phyloP scores from a whole-genome alignment of 2,329 filamentous ascomycete genomes.

The Aspergillaceae sp. region DNA sequence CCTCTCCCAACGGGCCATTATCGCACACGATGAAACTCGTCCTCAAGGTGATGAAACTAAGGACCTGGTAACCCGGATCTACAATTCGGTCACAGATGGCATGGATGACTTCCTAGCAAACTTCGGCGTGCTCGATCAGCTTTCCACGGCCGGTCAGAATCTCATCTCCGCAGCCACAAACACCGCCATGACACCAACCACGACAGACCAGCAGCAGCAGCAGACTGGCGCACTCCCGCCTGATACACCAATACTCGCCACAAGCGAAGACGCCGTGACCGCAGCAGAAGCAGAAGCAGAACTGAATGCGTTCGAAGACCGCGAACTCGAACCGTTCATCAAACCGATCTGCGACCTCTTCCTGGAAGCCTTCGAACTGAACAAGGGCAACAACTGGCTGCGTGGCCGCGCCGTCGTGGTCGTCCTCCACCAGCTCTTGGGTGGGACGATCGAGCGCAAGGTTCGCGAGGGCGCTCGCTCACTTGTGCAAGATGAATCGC shows the following conservation, averaged over 20 bases:
- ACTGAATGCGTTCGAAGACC: conserved; percentile 82
- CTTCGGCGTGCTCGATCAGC: conserved; percentile 87
- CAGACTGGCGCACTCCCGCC: conserved; percentile 38
- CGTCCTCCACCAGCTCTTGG: conserved; percentile 88
- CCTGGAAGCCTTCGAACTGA: conserved; percentile 88
- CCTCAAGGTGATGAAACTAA: conserved; percentile 58
- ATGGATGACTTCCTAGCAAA: conserved; percentile 98
- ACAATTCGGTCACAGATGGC: conserved; percentile 93
- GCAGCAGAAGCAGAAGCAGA: conserved; percentile 82
- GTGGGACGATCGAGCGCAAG: conserved; percentile 92
- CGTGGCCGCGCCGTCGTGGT: conserved; percentile 92
- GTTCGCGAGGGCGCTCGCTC: conserved; percentile 74
- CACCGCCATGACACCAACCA: conserved; percentile 31
- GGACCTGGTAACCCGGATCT: conserved; percentile 85
- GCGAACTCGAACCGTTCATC: conserved; percentile 86
- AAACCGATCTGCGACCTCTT: conserved; percentile 98
- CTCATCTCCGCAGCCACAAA: conserved; percentile 48
- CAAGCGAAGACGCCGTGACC: conserved; percentile 39
- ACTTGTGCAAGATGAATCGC: conserved; percentile 66
- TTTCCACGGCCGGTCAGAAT: conserved; percentile 86
- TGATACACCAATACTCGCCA: conserved; percentile 25
- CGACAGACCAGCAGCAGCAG: no score
- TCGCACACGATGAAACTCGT: conserved; percentile 51
- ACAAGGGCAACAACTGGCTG: conserved; percentile 93
- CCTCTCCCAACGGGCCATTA: conserved; percentile 74